Conservation (phyloP, 257 asterid genomes). For the Nicotiana attenuata region DNA sequence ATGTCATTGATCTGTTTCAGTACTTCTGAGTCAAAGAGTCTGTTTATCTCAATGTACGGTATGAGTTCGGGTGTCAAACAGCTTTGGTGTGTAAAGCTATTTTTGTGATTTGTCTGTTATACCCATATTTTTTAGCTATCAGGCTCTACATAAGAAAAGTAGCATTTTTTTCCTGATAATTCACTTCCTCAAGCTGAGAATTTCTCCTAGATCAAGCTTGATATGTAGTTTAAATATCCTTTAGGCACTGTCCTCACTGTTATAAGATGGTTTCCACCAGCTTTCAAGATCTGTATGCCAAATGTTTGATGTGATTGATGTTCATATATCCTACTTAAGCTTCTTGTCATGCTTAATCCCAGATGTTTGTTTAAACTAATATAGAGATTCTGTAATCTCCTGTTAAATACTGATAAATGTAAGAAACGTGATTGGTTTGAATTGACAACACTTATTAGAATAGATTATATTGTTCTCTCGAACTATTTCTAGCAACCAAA, state of each 20-base stretch:
- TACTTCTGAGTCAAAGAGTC: not conserved
- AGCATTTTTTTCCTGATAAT: not conserved
- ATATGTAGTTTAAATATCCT: not conserved
- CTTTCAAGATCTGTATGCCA: not conserved
- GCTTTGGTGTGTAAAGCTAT: not conserved
- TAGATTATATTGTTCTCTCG: too few relatives aligned
- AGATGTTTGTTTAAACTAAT: not conserved
- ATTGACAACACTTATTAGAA: not conserved
- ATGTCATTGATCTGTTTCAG: not conserved
- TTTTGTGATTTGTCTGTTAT: too few relatives aligned
- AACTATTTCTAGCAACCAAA: too few relatives aligned
- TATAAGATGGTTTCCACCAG: not conserved
- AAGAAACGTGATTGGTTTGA: not conserved
- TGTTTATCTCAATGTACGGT: not conserved
- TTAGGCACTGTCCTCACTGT: not conserved
- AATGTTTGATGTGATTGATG: not conserved
- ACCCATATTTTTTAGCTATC: not conserved
- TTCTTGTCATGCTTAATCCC: not conserved
- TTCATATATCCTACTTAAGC: not conserved
- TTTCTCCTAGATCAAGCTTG: not conserved
- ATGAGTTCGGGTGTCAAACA: not conserved
- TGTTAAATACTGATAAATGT: not conserved
- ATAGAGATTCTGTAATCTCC: not conserved
- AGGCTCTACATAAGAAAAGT: not conserved
- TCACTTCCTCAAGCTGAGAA: not conserved